These are phyloP conservation scores for Dendrocalamus sinicus DNA, from an alignment of 176 grass and related monocot species.

Conservation along the genomic window DNA sequence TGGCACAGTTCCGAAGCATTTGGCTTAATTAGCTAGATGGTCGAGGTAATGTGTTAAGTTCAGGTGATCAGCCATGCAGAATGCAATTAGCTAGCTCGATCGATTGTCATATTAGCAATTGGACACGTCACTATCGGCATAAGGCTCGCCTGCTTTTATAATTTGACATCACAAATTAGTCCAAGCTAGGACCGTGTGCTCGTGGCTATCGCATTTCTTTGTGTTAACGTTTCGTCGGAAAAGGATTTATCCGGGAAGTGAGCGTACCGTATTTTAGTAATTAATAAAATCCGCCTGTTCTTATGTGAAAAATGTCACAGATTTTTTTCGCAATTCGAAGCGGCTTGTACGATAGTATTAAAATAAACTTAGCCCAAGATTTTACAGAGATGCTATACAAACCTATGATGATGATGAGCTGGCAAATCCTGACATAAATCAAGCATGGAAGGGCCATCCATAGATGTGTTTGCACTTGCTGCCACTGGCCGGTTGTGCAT, in stretches of 20 bases:
- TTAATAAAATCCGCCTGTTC: neutral
- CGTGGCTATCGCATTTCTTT: neutral
- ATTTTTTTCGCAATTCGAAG: neutral
- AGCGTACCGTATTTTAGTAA: neutral
- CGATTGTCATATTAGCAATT: too few relatives aligned
- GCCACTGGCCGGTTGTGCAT: slow-evolving; percentile 25
- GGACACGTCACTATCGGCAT: neutral
- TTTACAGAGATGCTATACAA: neutral
- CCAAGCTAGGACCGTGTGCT: neutral
- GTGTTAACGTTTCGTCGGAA: neutral
- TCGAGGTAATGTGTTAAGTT: neutral
- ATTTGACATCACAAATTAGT: neutral
- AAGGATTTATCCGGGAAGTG: neutral
- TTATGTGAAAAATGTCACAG: neutral
- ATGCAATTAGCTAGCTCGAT: neutral
- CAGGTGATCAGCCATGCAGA: neutral
- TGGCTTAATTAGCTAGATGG: neutral
- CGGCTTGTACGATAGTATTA: neutral
- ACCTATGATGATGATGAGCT: neutral
- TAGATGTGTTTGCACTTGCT: slow-evolving; percentile 9
- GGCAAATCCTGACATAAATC: neutral
- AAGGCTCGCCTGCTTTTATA: neutral
- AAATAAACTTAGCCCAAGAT: neutral
- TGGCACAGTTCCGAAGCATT: neutral
- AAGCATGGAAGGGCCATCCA: neutral